Evolutionary conservation across 129 eudicot genomes (phyloP), one percentile per base, ranked within the genome.

Genomic region (Calendula officinalis): DNA sequence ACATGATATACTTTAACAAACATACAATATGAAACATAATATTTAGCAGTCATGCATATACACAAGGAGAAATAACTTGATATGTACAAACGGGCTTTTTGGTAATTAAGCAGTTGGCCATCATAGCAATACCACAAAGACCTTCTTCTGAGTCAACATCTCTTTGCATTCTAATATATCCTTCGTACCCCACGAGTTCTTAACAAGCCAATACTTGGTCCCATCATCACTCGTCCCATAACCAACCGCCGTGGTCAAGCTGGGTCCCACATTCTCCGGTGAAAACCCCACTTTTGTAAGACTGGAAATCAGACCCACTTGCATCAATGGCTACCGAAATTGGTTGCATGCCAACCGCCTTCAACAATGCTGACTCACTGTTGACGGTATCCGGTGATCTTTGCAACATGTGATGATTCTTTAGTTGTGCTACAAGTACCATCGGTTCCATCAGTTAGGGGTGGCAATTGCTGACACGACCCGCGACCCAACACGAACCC

Each of bases 111-210:
- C 68, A 67, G 75, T 44, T 51, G 77, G 70, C 63, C 48, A 41
- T 38, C 77, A 63, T 72, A 1, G 77, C 70, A 63, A 72, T 72
- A 6, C 77, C 77, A 45, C 77, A 63, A 0, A 62, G 40, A 14
- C 77, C 77, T 41, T 63, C 56, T 3, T 16, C 56, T 5, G 8
- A 6, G 3, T 44, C 71, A 8, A 72, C 64, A 52, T 72, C 64
- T 17, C 77, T 55, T 36, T 72, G 48, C 56, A 63, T 62, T 56
- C 69, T 57, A 11, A 72, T 63, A 45, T 72, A 72, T 7, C 77
- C 77, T 4, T 44, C 71, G 38, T 62, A 8, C 76, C 76, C 69
- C 76, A 71, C 1, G 76, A 71, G n/a, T 72, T 72, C 59, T 72
- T 72, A 16, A 45, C 77, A 1, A 72, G 57, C 77, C 77, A 72